Base-by-base conservation (phyloP, 169 alveolate genomes). In the Cryptosporidium parvum region DNA sequence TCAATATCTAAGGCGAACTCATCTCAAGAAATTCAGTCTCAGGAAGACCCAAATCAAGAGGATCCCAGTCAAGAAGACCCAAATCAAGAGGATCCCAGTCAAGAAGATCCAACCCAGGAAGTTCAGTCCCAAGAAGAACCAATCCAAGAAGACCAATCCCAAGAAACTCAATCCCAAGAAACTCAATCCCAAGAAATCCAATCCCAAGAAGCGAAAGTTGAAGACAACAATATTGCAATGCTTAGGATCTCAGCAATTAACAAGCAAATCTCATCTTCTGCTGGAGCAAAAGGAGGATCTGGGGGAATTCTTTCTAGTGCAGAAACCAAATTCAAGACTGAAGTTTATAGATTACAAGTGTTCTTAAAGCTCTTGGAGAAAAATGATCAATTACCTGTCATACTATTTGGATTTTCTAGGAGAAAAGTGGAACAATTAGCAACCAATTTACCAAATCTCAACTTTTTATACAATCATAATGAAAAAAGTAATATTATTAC, bases 331-430 rank as follows among this genome's bases (percentile, higher is more conserved):
- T 84, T 59, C 61, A 72, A 61, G 84, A 91, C 92, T 58, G 97
- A 96, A 84, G 94, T 93, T 14, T 96, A 95, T 91, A 93, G 92
- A 52, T 93, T 95, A 56, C 96, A 92, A 69, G 92, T 93, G 56
- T 92, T 96, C 31, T 71, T 96, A 29, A 85, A 84, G 65, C 65
- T 85, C 33, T 86, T 97, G 70, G 93, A 95, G 70, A 85, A 95
- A 56, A 92, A 95, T 31, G 95, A 97, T 51, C 93, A 96, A 65
- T 93, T 97, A n/a, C 99, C 99, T 16, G 98, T 98, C 35, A 98
- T 97, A 23, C 93, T 98, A 21, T 98, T 98, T 93, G 97, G 97
- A 51, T 97, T 98, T 92, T 95, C 98, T 31, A 95, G 98, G 91
- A 94, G 95, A 69, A 95, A 94, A 91, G 96, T 97, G 69, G 97